Percentiles rank a stretch among this genome's conserved stretches.
Conservation (phyloP, 768 basidiomycete species). For the Mycena kentingensis region DNA sequence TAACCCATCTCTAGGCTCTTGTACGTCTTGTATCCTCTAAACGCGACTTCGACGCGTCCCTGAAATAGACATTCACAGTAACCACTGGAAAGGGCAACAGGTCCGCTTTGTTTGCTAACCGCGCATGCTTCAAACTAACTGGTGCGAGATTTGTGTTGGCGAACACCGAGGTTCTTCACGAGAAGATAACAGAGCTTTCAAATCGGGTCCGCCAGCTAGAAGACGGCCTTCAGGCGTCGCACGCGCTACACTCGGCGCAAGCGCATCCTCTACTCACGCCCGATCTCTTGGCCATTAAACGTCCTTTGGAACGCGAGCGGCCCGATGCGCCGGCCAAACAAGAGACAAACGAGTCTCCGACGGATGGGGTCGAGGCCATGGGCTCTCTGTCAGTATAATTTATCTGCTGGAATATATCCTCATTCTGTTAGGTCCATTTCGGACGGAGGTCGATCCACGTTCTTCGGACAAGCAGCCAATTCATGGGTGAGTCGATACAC, state of each 20-base stretch:
- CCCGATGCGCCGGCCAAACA: slow-evolving; percentile 41
- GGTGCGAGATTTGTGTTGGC: slow-evolving; percentile 63
- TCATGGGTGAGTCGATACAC: slow-evolving; percentile 56
- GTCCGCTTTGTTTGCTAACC: slow-evolving; percentile 33
- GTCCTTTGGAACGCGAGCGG: slow-evolving; percentile 50
- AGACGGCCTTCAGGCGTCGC: slow-evolving; percentile 60
- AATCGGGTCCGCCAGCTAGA: slow-evolving; percentile 69
- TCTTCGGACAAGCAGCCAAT: slow-evolving; percentile 67
- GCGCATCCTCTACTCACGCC: slow-evolving; percentile 61
- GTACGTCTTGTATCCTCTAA: no score
- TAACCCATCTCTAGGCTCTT: slow-evolving; percentile 6
- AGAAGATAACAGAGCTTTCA: slow-evolving; percentile 62
- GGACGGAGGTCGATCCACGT: slow-evolving; percentile 61
- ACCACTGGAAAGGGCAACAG: slow-evolving; percentile 76
- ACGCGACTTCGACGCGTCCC: no score
- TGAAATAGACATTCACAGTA: slow-evolving; percentile 65
- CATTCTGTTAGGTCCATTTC: slow-evolving; percentile 55
- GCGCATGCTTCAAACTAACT: slow-evolving; percentile 8
- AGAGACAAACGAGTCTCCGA: slow-evolving; percentile 50
- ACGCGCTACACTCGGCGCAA: slow-evolving; percentile 48
- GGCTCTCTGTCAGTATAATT: slow-evolving; percentile 53
- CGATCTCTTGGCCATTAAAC: slow-evolving; percentile 64
- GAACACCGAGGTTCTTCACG: slow-evolving; percentile 52
- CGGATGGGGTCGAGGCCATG: slow-evolving; percentile 62
- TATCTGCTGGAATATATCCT: slow-evolving; percentile 15